phyloP scores from a whole-genome alignment of 108 stramenopile genomes.

The Stephanodiscus minutulus region DNA sequence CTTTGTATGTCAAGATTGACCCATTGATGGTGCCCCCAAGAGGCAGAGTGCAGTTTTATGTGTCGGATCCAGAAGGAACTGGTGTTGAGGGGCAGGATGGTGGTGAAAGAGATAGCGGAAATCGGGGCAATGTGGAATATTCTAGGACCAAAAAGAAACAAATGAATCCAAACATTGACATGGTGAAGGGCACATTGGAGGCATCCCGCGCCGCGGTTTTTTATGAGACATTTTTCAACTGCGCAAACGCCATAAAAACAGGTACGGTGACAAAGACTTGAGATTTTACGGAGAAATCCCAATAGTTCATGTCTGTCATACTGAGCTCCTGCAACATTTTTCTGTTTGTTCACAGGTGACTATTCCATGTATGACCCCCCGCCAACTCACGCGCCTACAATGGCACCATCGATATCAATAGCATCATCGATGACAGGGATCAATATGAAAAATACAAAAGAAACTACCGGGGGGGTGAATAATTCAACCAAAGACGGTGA shows the following conservation, averaged over 20 bases:
- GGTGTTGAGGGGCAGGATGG: constrained; percentile 14
- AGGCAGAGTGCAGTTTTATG: constrained; percentile 62
- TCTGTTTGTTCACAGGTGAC: constrained; percentile 7
- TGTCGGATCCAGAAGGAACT: constrained; percentile 36
- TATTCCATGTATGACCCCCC: constrained; percentile 3
- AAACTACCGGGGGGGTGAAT: not conserved
- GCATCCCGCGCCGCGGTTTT: constrained; percentile 58
- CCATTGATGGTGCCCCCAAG: constrained; percentile 71
- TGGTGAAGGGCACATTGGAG: constrained; percentile 31
- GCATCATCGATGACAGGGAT: constrained; percentile 17
- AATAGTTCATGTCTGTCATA: constrained; percentile 14
- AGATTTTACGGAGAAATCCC: constrained; percentile 68
- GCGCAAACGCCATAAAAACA: constrained; percentile 66
- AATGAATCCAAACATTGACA: constrained; percentile 41
- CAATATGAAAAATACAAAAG: constrained; percentile 2
- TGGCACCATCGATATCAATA: constrained; percentile 18
- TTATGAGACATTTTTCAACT: constrained; percentile 70
- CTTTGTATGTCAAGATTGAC: constrained; percentile 69
- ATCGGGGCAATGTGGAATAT: not conserved
- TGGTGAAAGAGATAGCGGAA: constrained; percentile 14
- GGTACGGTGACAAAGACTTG: constrained; percentile 10
- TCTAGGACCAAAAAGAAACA: constrained; percentile 1
- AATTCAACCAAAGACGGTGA: constrained; percentile 5
- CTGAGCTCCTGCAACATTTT: not conserved
- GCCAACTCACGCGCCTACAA: constrained; percentile 24